Evolutionary conservation across 2,329 filamentous ascomycete genomes (phyloP).

Genomic region (Sordariomycetes sp.): DNA sequence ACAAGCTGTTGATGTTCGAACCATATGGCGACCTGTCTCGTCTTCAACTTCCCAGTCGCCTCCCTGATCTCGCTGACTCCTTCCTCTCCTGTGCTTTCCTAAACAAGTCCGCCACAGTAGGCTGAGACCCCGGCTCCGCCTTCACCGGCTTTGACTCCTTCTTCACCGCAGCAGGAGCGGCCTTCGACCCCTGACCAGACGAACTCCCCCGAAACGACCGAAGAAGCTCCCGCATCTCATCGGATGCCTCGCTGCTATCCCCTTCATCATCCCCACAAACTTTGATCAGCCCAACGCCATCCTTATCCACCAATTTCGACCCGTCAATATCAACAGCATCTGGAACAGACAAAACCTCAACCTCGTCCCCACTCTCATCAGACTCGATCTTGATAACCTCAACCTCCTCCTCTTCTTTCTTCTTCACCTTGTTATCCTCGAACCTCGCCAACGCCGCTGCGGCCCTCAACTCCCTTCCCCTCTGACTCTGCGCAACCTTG

Average conservation of each 20-base stretch:
- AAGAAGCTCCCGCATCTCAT: constrained; percentile 54
- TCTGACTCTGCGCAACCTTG: constrained; percentile 58
- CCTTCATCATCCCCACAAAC: constrained; percentile 53
- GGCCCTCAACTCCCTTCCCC: constrained; percentile 63
- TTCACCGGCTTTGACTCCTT: background rate
- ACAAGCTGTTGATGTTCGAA: background rate
- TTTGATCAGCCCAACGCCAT: constrained; percentile 56
- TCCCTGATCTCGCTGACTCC: background rate
- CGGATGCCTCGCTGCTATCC: constrained; percentile 31
- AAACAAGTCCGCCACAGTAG: constrained; percentile 7
- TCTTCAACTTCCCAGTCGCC: background rate
- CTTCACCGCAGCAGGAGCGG: background rate
- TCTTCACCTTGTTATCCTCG: constrained; percentile 22
- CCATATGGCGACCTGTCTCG: background rate
- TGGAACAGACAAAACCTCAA: constrained; percentile 21
- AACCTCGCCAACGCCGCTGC: constrained; percentile 67
- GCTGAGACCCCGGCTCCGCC: constrained; percentile 3
- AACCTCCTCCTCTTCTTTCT: constrained; percentile 17
- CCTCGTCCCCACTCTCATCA: constrained; percentile 31
- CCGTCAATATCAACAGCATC: constrained; percentile 54
- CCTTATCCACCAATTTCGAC: constrained; percentile 47
- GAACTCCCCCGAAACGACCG: background rate
- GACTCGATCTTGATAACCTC: constrained; percentile 25
- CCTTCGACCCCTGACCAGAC: background rate
- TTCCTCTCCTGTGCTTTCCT: background rate